Conservation (phyloP, 768 basidiomycete genomes). For the Trametes villosa region DNA sequence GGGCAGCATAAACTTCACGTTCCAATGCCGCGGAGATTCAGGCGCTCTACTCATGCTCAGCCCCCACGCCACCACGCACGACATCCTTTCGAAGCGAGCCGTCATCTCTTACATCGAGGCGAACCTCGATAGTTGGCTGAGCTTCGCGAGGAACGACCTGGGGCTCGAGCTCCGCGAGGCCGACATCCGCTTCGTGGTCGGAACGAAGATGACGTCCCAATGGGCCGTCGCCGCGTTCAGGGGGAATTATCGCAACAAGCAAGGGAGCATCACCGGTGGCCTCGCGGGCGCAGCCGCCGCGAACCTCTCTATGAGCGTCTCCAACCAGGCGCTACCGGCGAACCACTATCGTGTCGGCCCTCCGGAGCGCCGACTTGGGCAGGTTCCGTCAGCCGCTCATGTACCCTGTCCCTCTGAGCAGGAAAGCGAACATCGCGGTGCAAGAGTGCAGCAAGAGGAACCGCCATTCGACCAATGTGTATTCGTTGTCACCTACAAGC, state of each 20-base stretch:
- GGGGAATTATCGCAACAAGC: not conserved
- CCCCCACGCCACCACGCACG: not conserved
- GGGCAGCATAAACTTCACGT: not conserved
- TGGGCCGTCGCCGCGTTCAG: conserved; percentile 17
- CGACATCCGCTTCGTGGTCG: conserved; percentile 16
- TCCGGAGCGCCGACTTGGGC: not conserved
- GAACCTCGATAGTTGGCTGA: conserved; percentile 12
- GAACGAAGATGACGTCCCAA: conserved; percentile 12
- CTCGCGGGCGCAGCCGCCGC: not conserved
- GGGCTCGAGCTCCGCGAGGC: conserved; percentile 1
- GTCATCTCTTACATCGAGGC: conserved; percentile 11
- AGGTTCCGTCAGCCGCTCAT: no score
- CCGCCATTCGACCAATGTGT: no score
- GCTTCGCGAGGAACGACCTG: not conserved
- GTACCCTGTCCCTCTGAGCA: no score
- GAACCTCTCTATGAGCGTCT: not conserved
- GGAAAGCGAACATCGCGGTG: no score
- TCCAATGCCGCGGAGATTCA: conserved; percentile 11
- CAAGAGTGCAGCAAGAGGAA: no score
- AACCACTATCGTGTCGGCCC: not conserved
- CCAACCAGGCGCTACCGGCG: conserved; percentile 4
- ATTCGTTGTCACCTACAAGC: no score
- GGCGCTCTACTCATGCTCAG: conserved; percentile 14
- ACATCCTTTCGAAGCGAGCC: conserved; percentile 1
- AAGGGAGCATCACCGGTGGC: not conserved